Evolutionary conservation across 2,329 filamentous ascomycete genomes (phyloP), one percentile per base, ranked within the genome.

Genomic region (Fulvia fulva): DNA sequence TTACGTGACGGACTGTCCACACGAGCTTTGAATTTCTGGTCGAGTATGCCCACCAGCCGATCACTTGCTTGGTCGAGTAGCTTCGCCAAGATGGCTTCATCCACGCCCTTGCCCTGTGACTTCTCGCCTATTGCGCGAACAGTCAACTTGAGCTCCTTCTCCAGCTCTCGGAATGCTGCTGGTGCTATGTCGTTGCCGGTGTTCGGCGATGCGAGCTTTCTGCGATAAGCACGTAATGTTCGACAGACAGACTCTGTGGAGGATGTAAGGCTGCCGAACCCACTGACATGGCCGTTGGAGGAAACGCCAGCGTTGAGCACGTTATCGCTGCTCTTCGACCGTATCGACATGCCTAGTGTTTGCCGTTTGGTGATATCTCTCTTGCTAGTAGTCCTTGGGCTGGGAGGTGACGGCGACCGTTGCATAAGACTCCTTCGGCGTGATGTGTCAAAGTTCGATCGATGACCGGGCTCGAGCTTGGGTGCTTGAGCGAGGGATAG

Each of bases 1-100:
- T 55, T 26, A 25, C 56, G 52, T 14, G 64, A 65, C 44, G 72
- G 69, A 41, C 70, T 63, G 19, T 74, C 74, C 16, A 77, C 70
- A 12, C 71, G 73, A 26, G 70, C 74, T 23, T 73, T 72, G 45
- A 91, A 79, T 71, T 88, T 89, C 71, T 90, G 86, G 21, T 91
- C 88, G 46, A 92, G 78, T 73, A 91, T 80, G 47, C 80, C 83
- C 5, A 90, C 84, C 50, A 92, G 76, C 59, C 85, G 81, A 67
- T 90, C 87, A 1, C 87, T 89, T 67, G 91, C 91, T 73, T 90
- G 84, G 64, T 91, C 89, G 7, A 92, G 76, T 46, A 91, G 74
- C 51, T 85, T 86, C 43, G 72, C 69, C 70, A 80, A 73, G 5
- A 70, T 70, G 1, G 67, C 71, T 63, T 79, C 77, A 55, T 78